Evolutionary conservation across 2,329 filamentous ascomycete species (phyloP).

Genomic region (Paecilomyces variotii): DNA sequence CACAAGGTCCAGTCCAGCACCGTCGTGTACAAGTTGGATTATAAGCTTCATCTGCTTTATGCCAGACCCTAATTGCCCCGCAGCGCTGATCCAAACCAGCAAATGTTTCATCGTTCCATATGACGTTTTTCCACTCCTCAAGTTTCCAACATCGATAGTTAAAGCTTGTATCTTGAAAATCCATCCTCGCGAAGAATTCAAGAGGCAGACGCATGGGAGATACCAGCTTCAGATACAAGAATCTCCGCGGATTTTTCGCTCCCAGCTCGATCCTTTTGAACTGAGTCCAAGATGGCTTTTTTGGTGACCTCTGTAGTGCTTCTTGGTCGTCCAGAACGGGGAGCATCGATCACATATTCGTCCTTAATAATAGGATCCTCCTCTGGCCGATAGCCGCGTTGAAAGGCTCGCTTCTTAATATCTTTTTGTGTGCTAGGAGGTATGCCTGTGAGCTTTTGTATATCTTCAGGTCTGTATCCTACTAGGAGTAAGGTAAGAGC

Average conservation of each 20-base stretch:
- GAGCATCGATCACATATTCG: constrained; percentile 6
- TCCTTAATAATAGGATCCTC: constrained; percentile 3
- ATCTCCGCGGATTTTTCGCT: constrained; percentile 10
- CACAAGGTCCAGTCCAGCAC: constrained; percentile 9
- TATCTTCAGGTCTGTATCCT: background rate
- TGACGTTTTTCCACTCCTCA: constrained; percentile 15
- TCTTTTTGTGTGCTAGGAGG: background rate
- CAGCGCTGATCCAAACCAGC: constrained; percentile 7
- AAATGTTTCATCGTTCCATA: constrained; percentile 14
- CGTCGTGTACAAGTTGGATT: constrained; percentile 6
- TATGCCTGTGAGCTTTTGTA: background rate
- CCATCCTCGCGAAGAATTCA: background rate
- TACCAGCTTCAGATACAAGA: constrained; percentile 5
- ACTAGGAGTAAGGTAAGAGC: background rate
- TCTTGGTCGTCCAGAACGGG: background rate
- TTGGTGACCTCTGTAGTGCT: constrained; percentile 1
- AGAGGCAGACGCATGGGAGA: background rate
- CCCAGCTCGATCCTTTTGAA: constrained; percentile 3
- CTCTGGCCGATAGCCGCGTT: constrained; percentile 4
- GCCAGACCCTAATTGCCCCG: constrained; percentile 6
- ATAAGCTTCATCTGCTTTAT: constrained; percentile 5
- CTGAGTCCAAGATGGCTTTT: background rate
- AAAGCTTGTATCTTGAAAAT: background rate
- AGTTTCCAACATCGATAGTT: constrained; percentile 11
- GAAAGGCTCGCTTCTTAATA: constrained; percentile 1